phyloP scores from a whole-genome alignment of 2,329 filamentous ascomycete species.

The Fusarium fujikuroi region DNA sequence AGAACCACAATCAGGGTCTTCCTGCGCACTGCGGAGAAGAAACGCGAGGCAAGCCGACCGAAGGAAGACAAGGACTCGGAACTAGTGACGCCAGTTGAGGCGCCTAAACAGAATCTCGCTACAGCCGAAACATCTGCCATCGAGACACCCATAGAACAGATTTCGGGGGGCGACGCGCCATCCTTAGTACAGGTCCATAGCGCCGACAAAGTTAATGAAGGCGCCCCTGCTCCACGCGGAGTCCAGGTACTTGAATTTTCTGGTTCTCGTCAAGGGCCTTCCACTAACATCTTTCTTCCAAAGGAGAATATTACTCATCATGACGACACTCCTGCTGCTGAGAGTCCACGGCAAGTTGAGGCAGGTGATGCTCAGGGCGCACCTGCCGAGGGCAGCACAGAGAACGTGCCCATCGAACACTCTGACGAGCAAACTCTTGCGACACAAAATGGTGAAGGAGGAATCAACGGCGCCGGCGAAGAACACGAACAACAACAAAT shows the following conservation, averaged over 20 bases:
- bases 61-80: constrained; percentile 59
- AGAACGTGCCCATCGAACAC: constrained; percentile 31
- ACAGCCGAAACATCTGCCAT: constrained; percentile 34
- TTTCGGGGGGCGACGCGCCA: constrained; percentile 3
- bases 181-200: constrained; percentile 9
- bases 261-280: background rate
- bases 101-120: constrained; percentile 49
- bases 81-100: constrained; percentile 56
- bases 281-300: background rate
- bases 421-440: constrained; percentile 32
- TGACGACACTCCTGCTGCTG: background rate
- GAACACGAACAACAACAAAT: constrained; percentile 36
- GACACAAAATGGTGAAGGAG: constrained; percentile 39
- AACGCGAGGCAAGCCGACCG: constrained; percentile 73
- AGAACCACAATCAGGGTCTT: constrained; percentile 93
- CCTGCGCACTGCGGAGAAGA: constrained; percentile 90
- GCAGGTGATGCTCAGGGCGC: constrained; percentile 24
- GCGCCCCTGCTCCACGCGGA: constrained; percentile 10
- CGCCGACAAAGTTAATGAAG: constrained; percentile 10
- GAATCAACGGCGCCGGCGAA: constrained; percentile 37
- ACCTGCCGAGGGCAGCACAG: constrained; percentile 23
- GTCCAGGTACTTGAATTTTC: constrained; percentile 29
- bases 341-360: constrained; percentile 23
- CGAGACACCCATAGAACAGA: constrained; percentile 36
- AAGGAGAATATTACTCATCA: constrained; percentile 17